Percentiles rank a stretch among this genome's conserved stretches.
phyloP scores from a whole-genome alignment of 176 grass and related monocot species.

The Juncus inflexus region DNA sequence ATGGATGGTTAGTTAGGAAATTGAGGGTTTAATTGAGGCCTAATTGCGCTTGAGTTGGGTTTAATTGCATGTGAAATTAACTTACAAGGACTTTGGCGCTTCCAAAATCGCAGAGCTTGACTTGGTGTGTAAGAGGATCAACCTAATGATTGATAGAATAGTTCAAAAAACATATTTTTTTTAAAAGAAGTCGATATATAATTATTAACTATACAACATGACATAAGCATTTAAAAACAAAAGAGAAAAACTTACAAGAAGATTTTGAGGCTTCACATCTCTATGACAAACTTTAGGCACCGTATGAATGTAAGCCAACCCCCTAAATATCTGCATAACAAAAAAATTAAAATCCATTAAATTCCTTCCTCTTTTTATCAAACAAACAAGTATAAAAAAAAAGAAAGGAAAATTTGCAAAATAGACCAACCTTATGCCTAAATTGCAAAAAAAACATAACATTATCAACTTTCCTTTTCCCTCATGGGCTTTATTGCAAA shows the following conservation, averaged over 20 bases:
- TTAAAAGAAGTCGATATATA: constrained; percentile 19
- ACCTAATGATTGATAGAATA: constrained; percentile 41
- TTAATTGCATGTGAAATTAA: constrained; percentile 10
- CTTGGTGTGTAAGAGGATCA: constrained; percentile 89
- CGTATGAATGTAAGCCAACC: constrained; percentile 90
- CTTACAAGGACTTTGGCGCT: constrained; percentile 97
- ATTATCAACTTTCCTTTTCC: too few relatives aligned
- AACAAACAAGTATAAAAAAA: neutral
- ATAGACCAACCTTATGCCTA: too few relatives aligned
- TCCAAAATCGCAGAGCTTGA: constrained; percentile 98
- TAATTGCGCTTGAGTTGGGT: neutral
- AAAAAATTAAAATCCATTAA: constrained; percentile 19
- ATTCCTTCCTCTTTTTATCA: neutral
- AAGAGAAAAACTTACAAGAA: constrained; percentile 54
- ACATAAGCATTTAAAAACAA: neutral
- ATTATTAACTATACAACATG: neutral
- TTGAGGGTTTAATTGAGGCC: neutral
- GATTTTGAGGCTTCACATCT: constrained; percentile 97
- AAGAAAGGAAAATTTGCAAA: neutral
- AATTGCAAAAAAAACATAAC: neutral
- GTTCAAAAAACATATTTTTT: constrained; percentile 1
- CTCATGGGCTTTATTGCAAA: too few relatives aligned
- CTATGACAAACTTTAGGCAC: constrained; percentile 94
- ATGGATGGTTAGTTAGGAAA: neutral
- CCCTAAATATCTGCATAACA: constrained; percentile 73